A percentile compares a stretch with the other conserved stretches of the same genome.
Evolutionary conservation across 371 early-diverging fungal genomes (phyloP).

Genomic region (Haplosporangium sp.): DNA sequence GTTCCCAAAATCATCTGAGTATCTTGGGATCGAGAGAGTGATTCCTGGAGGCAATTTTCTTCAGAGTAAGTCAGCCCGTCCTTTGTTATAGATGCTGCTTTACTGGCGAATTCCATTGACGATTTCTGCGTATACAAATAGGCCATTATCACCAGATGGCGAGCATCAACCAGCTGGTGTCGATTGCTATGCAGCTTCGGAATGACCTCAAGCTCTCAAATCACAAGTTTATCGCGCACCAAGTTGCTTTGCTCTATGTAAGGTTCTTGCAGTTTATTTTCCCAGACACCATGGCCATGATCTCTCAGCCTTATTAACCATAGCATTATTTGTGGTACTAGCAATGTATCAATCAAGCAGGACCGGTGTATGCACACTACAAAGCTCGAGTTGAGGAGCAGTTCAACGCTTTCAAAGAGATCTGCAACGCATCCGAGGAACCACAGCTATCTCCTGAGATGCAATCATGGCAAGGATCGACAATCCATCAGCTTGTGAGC

Average conservation of each 20-base stretch:
- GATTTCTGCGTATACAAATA: not conserved
- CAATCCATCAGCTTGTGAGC: not conserved
- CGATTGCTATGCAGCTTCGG: conserved; percentile 61
- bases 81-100: not conserved
- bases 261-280: not conserved
- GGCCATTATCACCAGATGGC: conserved; percentile 59
- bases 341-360: conserved; percentile 65
- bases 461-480: conserved; percentile 36
- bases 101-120: not conserved
- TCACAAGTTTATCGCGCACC: conserved; percentile 69
- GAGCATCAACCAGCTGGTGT: conserved; percentile 60
- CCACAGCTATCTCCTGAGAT: conserved; percentile 43
- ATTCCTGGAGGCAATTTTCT: conserved; percentile 38
- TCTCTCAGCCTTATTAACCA: not conserved
- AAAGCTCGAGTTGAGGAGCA: conserved; percentile 58
- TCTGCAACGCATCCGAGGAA: conserved; percentile 33
- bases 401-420: conserved; percentile 60
- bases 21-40: conserved; percentile 37
- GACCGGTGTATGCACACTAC: conserved; percentile 56
- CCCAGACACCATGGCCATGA: too few relatives aligned
- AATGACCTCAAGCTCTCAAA: conserved; percentile 58
- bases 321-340: conserved; percentile 5
- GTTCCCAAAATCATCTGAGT: conserved; percentile 52
- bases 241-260: conserved; percentile 68
- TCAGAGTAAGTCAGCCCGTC: conserved; percentile 19